phyloP scores from a whole-genome alignment of 176 grass and related monocot species.

The Rhipidocladum racemiflorum region DNA sequence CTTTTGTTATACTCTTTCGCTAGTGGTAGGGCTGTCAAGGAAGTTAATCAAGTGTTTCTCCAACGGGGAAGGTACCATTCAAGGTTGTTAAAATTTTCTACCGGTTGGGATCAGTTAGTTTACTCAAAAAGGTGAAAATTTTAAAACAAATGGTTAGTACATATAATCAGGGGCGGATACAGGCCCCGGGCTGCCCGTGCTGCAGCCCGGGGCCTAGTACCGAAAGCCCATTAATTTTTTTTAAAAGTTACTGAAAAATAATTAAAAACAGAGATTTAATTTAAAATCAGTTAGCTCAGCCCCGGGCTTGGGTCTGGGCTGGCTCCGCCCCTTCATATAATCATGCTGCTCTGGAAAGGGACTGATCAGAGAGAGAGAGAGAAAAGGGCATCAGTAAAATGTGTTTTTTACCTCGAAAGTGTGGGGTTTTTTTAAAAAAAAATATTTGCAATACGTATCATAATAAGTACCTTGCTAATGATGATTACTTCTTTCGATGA shows the following conservation, averaged over 20 bases:
- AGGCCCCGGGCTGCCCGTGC: too few species aligned
- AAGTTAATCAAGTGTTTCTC: background rate
- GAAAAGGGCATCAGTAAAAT: background rate
- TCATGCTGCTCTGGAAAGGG: background rate
- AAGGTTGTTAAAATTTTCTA: constrained; percentile 11
- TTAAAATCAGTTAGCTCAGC: too few species aligned
- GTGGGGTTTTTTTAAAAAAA: background rate
- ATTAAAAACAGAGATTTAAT: too few species aligned
- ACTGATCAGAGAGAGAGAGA: too few species aligned
- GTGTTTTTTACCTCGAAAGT: background rate
- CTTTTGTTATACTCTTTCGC: constrained; percentile 27
- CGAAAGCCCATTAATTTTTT: too few species aligned
- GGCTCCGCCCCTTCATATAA: too few species aligned
- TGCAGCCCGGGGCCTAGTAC: too few species aligned
- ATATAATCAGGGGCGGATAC: too few species aligned
- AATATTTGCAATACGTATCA: background rate
- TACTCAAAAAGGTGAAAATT: background rate
- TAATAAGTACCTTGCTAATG: background rate
- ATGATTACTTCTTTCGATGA: constrained; percentile 14
- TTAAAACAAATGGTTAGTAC: background rate
- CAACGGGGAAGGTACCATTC: constrained; percentile 6
- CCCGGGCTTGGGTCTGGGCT: too few species aligned
- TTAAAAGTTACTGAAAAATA: too few species aligned
- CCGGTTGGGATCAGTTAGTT: background rate
- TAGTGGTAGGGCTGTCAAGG: constrained; percentile 25